These are phyloP conservation scores for Corylus heterophylla DNA, from an alignment of 306 rosid genomes.

Conservation along the genomic window DNA sequence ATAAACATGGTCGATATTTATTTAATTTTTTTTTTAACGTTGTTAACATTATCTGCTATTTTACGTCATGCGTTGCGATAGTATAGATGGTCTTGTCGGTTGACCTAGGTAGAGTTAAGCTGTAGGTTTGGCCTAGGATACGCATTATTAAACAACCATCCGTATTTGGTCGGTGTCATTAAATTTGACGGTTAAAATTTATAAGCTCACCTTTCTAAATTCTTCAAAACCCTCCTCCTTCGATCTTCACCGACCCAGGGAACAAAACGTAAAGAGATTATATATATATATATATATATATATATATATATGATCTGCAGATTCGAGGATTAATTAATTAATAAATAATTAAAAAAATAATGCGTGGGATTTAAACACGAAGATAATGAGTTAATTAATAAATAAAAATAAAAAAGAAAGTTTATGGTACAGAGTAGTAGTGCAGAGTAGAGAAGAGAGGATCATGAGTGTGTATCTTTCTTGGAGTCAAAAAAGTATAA, in stretches of 20 bases:
- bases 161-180: constrained; percentile 5
- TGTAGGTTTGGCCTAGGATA: neutral
- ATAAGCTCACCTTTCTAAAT: neutral
- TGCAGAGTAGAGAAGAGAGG: neutral
- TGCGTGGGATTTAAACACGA: neutral
- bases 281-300: too few species aligned
- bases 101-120: neutral
- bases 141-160: neutral
- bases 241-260: neutral
- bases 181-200: neutral
- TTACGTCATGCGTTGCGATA: too few species aligned
- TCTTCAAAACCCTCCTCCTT: neutral
- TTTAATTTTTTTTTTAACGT: too few species aligned
- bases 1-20: too few species aligned
- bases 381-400: neutral
- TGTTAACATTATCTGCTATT: too few species aligned
- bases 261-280: neutral
- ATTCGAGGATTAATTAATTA: neutral
- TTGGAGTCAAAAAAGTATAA: neutral
- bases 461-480: constrained; percentile 6
- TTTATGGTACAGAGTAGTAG: neutral
- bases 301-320: neutral
- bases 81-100: too few species aligned
- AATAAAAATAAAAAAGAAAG: neutral
- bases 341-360: neutral